Evolutionary conservation across 75 land plant genomes (phyloP), one percentile per base, ranked within the genome.

Genomic region (Chamaecyparis obtusa): DNA sequence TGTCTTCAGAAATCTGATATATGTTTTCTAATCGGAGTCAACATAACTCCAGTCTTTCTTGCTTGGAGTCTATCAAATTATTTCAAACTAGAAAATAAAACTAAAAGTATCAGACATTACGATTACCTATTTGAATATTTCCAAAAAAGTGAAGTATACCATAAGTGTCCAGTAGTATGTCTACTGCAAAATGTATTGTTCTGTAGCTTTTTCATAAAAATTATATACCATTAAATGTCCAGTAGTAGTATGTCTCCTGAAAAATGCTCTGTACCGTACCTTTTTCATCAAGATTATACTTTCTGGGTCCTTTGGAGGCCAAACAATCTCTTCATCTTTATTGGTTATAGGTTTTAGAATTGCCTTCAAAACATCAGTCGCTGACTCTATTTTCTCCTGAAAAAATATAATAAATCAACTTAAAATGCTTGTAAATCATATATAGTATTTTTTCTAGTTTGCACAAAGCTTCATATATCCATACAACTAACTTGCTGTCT

Each of bases 321-420:
- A 97, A 17, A 88, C 51, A 41, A 95, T 90, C 88, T 97, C 99
- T 82, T 89, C 95, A 78, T 78, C 92, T 67, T 89, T 89, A 44
- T 89, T 88, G 44, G 88, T 88, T 32, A 96, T 93, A 78, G 95
- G 98, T 55, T 87, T 90, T 43, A 97, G 56, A 60, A 97, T 97
- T 57, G 88, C 91, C 93, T 93, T 92, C 67, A 97, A 91, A 72
- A 97, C 87, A 89, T 96, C 98, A 71, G 99, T 97, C 21, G 99
- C 88, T 60, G 95, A 93, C 69, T 97, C 98, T 76, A 97, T 96
- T 85, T 93, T 94, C 83, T 97, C 99, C 99, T 97, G 92, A 43
- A 93, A 83, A 17, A 88, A 49, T 15, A 76, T 15, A 74, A 33
- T 9, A 85, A 44, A 44, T 44, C 54, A 35, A 71, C 75, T 3